Base-by-base conservation (phyloP, 2,329 filamentous ascomycete genomes). In the Curvularia hawaiiensis region DNA sequence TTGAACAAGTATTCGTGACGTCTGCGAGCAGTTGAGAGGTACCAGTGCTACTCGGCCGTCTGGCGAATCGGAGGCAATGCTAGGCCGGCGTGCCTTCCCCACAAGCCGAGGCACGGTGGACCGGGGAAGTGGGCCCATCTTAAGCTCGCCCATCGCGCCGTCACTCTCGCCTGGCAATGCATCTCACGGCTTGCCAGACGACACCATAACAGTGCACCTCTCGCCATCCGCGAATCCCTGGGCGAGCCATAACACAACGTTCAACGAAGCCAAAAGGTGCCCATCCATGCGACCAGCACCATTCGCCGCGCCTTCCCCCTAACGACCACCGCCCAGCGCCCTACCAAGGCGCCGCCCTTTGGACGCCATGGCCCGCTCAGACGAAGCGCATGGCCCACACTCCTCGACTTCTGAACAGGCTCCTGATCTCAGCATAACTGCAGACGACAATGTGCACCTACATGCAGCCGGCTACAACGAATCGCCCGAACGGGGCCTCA, bases 401-500 rank as follows among this genome's bases (percentile, higher is more conserved):
- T 46, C 64, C 12, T 56, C 54, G 3, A 55, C 52, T 14, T 24
- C 69, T 40, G 69, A 75, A 44, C 68, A 72, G 55, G 75, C 78
- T 2, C 78, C 79, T 26, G 80, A 82, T 65, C 71, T 82, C 43
- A 78, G 77, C 65, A 80, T 82, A 59, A 75, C 73, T 20, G 72
- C 80, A 51, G 78, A 77, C 59, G 75, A 79, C 64, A 66, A 75
- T 43, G 74, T 82, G 30, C 73, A 79, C 54, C 73, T 82, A 33
- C 79, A 82, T 55, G 74, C 79, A 5, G 72, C 79, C 22, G 77
- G 78, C 57, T 78, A 79, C 65, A 70, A 75, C 46, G 70, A 74
- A 39, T 67, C 70, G 11, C 67, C 84, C 59, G 90, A 92, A 67
- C 84, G 88, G 71, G 87, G 88, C 20, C 79, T 93, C 65, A 88